Conservation (phyloP, 768 basidiomycete genomes). For the Phaeotremella fagi region DNA sequence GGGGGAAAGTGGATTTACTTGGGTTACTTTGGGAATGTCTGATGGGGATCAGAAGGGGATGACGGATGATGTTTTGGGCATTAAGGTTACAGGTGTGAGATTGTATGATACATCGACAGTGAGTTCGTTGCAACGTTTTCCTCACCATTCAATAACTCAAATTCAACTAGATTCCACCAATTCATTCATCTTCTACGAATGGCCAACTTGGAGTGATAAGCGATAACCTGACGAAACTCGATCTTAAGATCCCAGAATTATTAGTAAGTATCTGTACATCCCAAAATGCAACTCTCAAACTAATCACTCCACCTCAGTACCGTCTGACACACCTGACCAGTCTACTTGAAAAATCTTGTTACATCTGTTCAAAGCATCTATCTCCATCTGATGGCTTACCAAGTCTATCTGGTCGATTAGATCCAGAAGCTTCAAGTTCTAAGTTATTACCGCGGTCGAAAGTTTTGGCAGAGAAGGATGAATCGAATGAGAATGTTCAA, state of each 20-base stretch:
- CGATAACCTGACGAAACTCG: conserved; percentile 3
- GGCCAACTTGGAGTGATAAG: conserved; percentile 4
- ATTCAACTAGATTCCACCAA: not conserved
- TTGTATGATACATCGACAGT: not conserved
- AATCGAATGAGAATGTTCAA: not conserved
- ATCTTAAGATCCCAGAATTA: conserved; percentile 7
- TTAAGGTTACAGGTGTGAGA: not conserved
- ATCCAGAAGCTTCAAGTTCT: too few species aligned
- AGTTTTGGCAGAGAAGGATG: not conserved
- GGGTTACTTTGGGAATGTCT: not conserved
- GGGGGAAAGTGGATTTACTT: not conserved
- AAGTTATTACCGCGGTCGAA: not conserved
- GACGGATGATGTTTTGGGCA: not conserved
- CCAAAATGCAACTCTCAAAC: not conserved
- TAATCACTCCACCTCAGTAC: conserved; percentile 4
- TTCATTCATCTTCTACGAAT: not conserved
- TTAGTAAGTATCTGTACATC: conserved; percentile 1
- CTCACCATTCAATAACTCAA: too few species aligned
- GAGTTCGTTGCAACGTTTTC: too few species aligned
- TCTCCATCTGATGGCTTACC: conserved; percentile 12
- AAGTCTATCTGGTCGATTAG: too few species aligned
- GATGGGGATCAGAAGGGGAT: not conserved
- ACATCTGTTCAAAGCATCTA: conserved; percentile 11
- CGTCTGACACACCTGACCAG: not conserved
- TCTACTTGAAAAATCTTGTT: conserved; percentile 10